These are phyloP conservation scores for Emiliania huxleyi DNA, from an alignment of 78 protist species.

Conservation along the genomic window DNA sequence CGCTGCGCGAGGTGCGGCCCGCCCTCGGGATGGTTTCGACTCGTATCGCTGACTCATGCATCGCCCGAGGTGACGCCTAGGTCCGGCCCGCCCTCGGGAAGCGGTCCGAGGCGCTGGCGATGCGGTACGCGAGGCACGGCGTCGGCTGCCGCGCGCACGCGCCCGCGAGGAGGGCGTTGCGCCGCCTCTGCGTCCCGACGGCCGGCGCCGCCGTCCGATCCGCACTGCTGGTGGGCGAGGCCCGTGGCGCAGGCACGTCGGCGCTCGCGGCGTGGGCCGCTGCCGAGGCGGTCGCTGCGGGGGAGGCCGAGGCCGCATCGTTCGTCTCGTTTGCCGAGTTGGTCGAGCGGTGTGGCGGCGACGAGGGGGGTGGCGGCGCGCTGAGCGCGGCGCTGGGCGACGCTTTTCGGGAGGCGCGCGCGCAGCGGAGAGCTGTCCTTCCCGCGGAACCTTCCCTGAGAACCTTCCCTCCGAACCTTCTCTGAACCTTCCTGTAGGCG, in stretches of 20 bases:
- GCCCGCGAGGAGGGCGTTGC: too few species aligned
- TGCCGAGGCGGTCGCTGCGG: not conserved
- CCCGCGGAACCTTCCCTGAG: too few species aligned
- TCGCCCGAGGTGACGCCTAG: too few species aligned
- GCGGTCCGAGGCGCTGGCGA: not conserved
- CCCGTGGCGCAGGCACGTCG: not conserved
- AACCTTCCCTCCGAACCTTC: too few species aligned
- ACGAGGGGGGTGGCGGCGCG: not conserved
- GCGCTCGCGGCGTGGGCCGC: not conserved
- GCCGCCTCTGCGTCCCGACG: not conserved
- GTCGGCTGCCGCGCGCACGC: not conserved
- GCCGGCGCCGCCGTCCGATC: not conserved
- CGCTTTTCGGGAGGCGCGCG: not conserved
- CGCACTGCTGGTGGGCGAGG: not conserved
- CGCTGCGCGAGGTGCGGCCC: not conserved
- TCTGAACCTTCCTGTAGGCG: not conserved
- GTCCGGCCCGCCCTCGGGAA: not conserved
- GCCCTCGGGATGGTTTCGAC: not conserved
- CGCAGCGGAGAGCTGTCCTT: not conserved
- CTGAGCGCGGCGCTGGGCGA: not conserved
- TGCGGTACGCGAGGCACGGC: not conserved
- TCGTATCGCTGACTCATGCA: not conserved
- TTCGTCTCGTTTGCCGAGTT: not conserved
- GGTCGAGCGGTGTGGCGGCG: not conserved
- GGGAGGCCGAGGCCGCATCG: not conserved